Evolutionary conservation across 768 basidiomycete species (phyloP).

Genomic region (Pilatotrama ljubarskyi): DNA sequence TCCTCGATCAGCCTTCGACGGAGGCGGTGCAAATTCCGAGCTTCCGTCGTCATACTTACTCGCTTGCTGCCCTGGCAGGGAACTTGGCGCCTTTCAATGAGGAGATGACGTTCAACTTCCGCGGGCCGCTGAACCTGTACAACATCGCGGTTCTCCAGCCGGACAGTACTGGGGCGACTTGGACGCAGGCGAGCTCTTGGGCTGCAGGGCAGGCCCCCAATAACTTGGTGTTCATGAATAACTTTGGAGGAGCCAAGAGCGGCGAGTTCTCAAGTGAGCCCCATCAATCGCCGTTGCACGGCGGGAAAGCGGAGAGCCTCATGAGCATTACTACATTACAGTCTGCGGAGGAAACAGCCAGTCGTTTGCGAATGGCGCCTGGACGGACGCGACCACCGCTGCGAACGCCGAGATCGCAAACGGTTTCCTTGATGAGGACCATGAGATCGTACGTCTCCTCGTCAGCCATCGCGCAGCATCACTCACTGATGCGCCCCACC

Average conservation of each 20-base stretch:
- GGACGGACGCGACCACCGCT: conserved; percentile 26
- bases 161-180: conserved; percentile 22
- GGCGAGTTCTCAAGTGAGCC: conserved; percentile 28
- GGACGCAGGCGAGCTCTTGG: conserved; percentile 29
- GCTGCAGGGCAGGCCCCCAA: conserved; percentile 19
- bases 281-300: background rate
- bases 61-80: conserved; percentile 4
- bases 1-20: background rate
- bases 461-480: background rate
- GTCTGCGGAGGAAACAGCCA: conserved; percentile 33
- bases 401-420: conserved; percentile 25
- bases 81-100: conserved; percentile 32
- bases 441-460: conserved; percentile 8
- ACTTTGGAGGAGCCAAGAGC: conserved; percentile 27
- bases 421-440: conserved; percentile 18
- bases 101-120: conserved; percentile 31
- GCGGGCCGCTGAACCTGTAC: conserved; percentile 29
- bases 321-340: background rate
- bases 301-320: background rate
- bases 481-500: too few relatives aligned
- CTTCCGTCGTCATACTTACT: background rate
- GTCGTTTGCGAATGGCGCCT: conserved; percentile 31
- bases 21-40: background rate
- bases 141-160: conserved; percentile 36
- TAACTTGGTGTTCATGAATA: conserved; percentile 35